A percentile compares a stretch with the other conserved stretches of the same genome.
These are phyloP conservation scores for Didymella pomorum DNA, from an alignment of 2,329 filamentous ascomycete species.

Conservation along the genomic window DNA sequence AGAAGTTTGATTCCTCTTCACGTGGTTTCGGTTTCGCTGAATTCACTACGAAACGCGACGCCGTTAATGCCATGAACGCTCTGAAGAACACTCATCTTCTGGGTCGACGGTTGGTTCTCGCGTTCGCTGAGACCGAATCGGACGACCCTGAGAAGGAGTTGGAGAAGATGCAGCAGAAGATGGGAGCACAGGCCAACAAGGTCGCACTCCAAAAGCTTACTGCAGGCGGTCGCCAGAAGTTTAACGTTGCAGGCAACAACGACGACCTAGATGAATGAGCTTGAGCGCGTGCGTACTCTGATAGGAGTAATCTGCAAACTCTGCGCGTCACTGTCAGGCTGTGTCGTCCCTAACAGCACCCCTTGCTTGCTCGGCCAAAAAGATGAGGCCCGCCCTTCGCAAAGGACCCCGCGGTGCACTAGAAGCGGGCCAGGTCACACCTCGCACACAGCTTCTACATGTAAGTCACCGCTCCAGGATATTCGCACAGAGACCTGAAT, in stretches of 20 bases:
- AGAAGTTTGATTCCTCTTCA: slow-evolving; percentile 88
- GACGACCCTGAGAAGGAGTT: slow-evolving; percentile 96
- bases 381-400: slow-evolving; percentile 43
- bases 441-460: slow-evolving; percentile 43
- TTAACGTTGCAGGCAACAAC: slow-evolving; percentile 76
- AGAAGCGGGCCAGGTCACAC: slow-evolving; percentile 43
- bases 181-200: slow-evolving; percentile 87
- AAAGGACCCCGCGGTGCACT: slow-evolving; percentile 35
- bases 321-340: slow-evolving; percentile 40
- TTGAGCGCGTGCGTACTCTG: slow-evolving; percentile 44
- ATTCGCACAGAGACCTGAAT: slow-evolving; percentile 41
- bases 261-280: slow-evolving; percentile 62
- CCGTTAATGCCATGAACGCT: slow-evolving; percentile 87
- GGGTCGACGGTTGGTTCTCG: slow-evolving; percentile 85
- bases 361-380: slow-evolving; percentile 48
- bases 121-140: slow-evolving; percentile 88
- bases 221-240: slow-evolving; percentile 82
- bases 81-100: slow-evolving; percentile 92
- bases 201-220: slow-evolving; percentile 89
- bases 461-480: slow-evolving; percentile 42
- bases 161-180: slow-evolving; percentile 95
- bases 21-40: slow-evolving; percentile 97
- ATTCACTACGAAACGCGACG: slow-evolving; percentile 90
- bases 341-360: slow-evolving; percentile 37
- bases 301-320: slow-evolving; percentile 37